Base-by-base conservation (phyloP, 352 stramenopile genomes). In the Nothophytophthora sp. region DNA sequence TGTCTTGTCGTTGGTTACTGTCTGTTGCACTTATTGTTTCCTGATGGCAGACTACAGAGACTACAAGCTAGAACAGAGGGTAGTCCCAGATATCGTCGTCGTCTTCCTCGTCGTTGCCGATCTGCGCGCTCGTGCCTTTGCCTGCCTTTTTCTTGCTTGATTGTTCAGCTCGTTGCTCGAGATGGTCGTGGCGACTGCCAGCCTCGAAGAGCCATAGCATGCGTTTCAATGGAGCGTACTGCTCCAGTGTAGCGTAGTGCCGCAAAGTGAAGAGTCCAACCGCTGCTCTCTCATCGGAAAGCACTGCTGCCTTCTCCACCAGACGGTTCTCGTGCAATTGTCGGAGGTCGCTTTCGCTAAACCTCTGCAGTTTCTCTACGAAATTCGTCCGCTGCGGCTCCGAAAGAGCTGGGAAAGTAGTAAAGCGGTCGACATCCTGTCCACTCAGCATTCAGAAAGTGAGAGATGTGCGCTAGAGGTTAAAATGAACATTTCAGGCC, bases 21-120 rank as follows among this genome's bases (percentile, higher is more conserved):
- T 41, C 54, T 16, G 50, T 57, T 49, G 36, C 40, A 27, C 9
- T 15, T 30, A 12, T 12, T n/a, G n/a, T n/a, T n/a, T n/a, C n/a
- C n/a, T n/a, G n/a, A n/a, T n/a, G n/a, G n/a, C n/a, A n/a, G n/a
- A n/a, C n/a, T n/a, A n/a, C n/a, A n/a, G n/a, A n/a, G n/a, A n/a
- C n/a, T n/a, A n/a, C n/a, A n/a, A 3, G 19, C 37, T 71, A 69
- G 29, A 50, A 28, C 2, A 87, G 57, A 13, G 74, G 73, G 22
- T 91, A 86, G 50, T 84, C 68, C 81, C 81, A 91, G 16, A 88
- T 52, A 68, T 82, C 70, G 0, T 69, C 65, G 11, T 84, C 70
- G 13, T 75, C 67, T 13, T 79, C 62, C 0, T 72, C 57, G 0
- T 50, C 54, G 6, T 51, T 56, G 6, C 24, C 18, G 2, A 19